These are phyloP conservation scores for Eucalyptus paniculata DNA, from an alignment of 345 rosid genomes.

Conservation along the genomic window DNA sequence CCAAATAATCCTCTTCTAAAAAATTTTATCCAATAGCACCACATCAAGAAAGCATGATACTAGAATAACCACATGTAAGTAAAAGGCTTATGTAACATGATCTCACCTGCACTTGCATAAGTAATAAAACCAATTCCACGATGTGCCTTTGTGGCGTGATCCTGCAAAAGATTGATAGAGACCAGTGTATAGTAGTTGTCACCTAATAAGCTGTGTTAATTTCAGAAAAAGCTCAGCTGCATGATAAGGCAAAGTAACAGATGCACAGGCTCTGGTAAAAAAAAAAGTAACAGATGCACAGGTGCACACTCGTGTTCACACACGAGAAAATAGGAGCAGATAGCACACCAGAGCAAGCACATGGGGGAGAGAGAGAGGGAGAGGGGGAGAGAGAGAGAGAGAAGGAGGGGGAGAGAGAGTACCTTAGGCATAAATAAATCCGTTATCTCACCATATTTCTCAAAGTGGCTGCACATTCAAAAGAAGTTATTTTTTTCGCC, in stretches of 20 bases:
- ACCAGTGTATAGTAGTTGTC: neutral
- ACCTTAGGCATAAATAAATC: constrained; percentile 99
- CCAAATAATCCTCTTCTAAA: neutral
- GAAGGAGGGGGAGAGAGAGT: neutral
- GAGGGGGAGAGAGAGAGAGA: neutral
- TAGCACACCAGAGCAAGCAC: neutral
- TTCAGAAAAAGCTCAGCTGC: neutral
- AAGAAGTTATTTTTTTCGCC: neutral
- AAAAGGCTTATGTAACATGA: neutral
- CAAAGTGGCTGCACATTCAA: constrained; percentile 63
- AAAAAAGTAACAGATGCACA: neutral
- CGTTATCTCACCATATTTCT: constrained; percentile 83
- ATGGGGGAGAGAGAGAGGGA: neutral
- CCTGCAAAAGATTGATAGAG: constrained; percentile 16
- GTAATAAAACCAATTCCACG: constrained; percentile 98
- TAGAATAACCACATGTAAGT: neutral
- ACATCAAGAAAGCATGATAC: neutral
- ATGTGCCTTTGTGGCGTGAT: constrained; percentile 77
- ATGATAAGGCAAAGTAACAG: neutral
- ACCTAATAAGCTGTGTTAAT: neutral
- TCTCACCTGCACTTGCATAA: constrained; percentile 70
- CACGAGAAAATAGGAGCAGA: neutral
- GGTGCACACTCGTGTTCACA: neutral
- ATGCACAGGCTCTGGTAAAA: neutral
- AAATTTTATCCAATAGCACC: neutral